A percentile compares a stretch with the other conserved stretches of the same genome.
Evolutionary conservation across 1,139 yeast genomes (phyloP).

Genomic region (Candida sanyaensis): DNA sequence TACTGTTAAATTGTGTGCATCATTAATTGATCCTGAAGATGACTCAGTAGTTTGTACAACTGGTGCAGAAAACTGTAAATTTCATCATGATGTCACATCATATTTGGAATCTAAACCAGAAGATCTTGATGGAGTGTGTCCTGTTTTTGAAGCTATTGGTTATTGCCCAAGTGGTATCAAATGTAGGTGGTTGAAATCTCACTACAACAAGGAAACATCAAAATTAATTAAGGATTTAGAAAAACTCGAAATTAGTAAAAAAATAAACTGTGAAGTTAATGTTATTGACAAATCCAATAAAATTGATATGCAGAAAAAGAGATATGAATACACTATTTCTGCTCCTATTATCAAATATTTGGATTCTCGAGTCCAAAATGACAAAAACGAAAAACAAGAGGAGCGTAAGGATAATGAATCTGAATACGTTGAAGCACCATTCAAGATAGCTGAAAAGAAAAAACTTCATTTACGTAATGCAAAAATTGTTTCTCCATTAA

Average conservation of each 20-base stretch:
- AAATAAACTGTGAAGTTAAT: constrained; percentile 62
- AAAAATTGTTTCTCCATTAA: constrained; percentile 90
- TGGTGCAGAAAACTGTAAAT: constrained; percentile 73
- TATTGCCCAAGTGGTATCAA: constrained; percentile 90
- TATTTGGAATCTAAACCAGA: constrained; percentile 67
- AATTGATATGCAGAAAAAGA: constrained; percentile 60
- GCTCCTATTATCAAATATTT: constrained; percentile 56
- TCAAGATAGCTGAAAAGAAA: constrained; percentile 80
- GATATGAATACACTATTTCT: constrained; percentile 57
- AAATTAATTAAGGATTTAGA: constrained; percentile 46
- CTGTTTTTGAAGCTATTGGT: constrained; percentile 80
- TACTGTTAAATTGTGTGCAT: constrained; percentile 64
- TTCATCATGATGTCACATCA: constrained; percentile 67
- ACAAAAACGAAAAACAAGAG: constrained; percentile 35
- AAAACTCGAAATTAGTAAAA: constrained; percentile 34
- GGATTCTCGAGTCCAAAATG: constrained; percentile 48
- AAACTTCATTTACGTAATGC: constrained; percentile 65
- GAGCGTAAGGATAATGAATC: constrained; percentile 32
- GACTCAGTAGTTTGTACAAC: constrained; percentile 55
- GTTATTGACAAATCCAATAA: constrained; percentile 56
- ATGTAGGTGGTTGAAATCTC: constrained; percentile 90
- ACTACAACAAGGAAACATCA: constrained; percentile 53
- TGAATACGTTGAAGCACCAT: constrained; percentile 73
- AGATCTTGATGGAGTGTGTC: constrained; percentile 78
- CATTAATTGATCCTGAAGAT: constrained; percentile 54